phyloP scores from a whole-genome alignment of 768 basidiomycete genomes.

The Serpula lacrymans region DNA sequence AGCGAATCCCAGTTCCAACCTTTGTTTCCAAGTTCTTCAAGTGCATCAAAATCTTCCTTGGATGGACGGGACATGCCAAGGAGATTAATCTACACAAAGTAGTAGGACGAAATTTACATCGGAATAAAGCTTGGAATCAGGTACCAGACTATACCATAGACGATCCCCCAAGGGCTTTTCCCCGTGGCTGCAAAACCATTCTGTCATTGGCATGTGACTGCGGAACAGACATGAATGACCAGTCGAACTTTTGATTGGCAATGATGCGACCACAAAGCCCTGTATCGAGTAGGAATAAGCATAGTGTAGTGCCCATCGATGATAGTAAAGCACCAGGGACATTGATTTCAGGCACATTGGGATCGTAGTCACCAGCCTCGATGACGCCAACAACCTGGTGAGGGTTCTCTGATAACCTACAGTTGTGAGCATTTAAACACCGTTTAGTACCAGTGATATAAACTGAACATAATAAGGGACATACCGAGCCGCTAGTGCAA shows the following conservation, averaged over 20 bases:
- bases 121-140: too few species aligned
- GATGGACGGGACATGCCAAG: background rate
- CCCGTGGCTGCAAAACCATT: too few species aligned
- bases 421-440: background rate
- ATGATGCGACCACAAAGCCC: too few species aligned
- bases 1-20: constrained; percentile 48
- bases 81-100: constrained; percentile 5
- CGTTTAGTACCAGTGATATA: background rate
- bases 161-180: too few species aligned
- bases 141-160: too few species aligned
- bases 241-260: too few species aligned
- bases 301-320: background rate
- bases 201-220: too few species aligned
- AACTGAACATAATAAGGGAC: too few species aligned
- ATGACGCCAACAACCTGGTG: background rate
- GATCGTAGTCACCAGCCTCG: background rate
- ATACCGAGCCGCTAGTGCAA: background rate
- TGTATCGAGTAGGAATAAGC: too few species aligned
- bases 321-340: background rate
- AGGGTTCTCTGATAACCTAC: background rate
- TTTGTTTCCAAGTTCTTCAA: constrained; percentile 21
- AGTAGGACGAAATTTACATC: too few species aligned
- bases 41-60: constrained; percentile 27
- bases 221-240: too few species aligned
- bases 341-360: background rate